Evolutionary conservation across 1,284 basidiomycete species (phyloP).

Genomic region (Irpex sp.): DNA sequence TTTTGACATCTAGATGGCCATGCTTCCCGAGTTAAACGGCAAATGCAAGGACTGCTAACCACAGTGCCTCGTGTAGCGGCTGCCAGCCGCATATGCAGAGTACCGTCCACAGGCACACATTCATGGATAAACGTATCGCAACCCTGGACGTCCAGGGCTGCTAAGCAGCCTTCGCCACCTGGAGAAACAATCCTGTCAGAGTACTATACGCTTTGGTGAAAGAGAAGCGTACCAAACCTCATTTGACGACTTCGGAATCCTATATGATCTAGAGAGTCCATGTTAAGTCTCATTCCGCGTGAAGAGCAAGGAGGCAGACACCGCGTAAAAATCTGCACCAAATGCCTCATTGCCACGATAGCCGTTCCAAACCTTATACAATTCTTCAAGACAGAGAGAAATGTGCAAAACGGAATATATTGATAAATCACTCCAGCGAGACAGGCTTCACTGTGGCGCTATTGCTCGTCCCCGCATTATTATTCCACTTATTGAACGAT

Average conservation of each 20-base stretch:
- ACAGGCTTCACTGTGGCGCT: background rate
- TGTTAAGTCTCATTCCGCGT: too few species aligned
- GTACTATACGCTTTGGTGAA: too few species aligned
- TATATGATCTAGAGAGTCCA: background rate
- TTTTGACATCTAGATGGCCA: background rate
- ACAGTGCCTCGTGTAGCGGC: background rate
- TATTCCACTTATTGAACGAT: conserved; percentile 8
- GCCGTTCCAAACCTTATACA: background rate
- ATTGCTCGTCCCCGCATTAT: background rate
- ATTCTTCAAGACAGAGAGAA: background rate
- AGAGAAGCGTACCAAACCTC: background rate
- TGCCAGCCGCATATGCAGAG: too few species aligned
- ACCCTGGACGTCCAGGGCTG: too few species aligned
- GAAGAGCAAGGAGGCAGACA: too few species aligned
- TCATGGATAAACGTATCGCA: too few species aligned
- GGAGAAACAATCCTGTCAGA: too few species aligned
- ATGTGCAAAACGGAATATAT: background rate
- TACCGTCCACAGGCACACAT: too few species aligned
- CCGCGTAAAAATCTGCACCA: too few species aligned
- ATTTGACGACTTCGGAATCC: background rate
- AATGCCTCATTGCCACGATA: too few species aligned
- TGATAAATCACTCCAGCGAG: background rate
- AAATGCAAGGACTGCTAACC: background rate
- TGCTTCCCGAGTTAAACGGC: background rate
- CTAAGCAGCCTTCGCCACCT: too few species aligned